Percentiles rank a stretch among this genome's conserved stretches.
phyloP scores from a whole-genome alignment of 2,329 filamentous ascomycete genomes.

The Dactylellina cionopaga region DNA sequence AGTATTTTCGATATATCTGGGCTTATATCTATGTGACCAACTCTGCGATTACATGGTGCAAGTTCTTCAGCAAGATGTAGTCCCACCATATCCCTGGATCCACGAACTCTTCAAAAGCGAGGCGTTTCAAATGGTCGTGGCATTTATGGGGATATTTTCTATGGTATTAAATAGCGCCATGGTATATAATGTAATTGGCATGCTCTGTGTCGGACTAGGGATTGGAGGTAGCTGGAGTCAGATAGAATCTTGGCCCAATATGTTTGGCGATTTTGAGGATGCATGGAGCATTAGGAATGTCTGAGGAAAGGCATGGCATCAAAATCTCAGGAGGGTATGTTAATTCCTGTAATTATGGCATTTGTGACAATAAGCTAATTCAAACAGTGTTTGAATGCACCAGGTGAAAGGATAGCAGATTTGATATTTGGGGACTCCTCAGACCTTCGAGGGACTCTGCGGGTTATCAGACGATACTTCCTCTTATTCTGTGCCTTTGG shows the following conservation, averaged over 20 bases:
- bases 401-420: background rate
- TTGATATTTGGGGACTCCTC: background rate
- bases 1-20: slow-evolving; percentile 19
- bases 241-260: slow-evolving; percentile 21
- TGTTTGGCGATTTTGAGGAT: slow-evolving; percentile 20
- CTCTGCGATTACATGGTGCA: slow-evolving; percentile 23
- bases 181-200: background rate
- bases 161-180: slow-evolving; percentile 21
- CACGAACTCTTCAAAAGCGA: slow-evolving; percentile 14
- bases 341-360: background rate
- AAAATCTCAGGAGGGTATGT: slow-evolving; percentile 28
- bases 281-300: slow-evolving; percentile 31
- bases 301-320: slow-evolving; percentile 28
- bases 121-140: slow-evolving; percentile 9
- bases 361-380: background rate
- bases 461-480: slow-evolving; percentile 17
- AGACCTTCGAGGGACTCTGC: background rate
- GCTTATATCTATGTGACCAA: background rate
- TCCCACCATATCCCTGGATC: slow-evolving; percentile 3
- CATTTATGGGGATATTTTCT: slow-evolving; percentile 19
- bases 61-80: slow-evolving; percentile 4
- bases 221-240: slow-evolving; percentile 1
- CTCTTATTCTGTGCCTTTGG: slow-evolving; percentile 17
- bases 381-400: slow-evolving; percentile 5
- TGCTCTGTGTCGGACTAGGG: slow-evolving; percentile 14